These are phyloP conservation scores for Sideroxylon spinosum DNA, from an alignment of 179 eudicot species.

Conservation along the genomic window DNA sequence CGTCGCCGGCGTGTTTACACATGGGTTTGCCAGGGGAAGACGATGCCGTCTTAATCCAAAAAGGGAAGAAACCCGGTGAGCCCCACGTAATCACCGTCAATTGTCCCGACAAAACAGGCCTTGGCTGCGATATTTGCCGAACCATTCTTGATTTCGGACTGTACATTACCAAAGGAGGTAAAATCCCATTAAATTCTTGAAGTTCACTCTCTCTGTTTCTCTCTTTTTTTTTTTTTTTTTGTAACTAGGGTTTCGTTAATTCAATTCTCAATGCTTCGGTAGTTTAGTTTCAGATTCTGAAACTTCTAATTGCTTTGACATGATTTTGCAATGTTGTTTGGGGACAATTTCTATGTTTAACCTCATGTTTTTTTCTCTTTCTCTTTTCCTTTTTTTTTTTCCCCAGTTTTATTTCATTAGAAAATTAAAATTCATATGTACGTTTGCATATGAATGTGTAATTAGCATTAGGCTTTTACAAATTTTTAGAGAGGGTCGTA, in stretches of 20 bases:
- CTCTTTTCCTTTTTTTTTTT: too few species aligned
- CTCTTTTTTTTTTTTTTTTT: background rate
- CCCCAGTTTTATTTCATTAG: too few species aligned
- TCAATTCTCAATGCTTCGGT: background rate
- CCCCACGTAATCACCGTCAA: slow-evolving; percentile 69
- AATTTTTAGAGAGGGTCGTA: too few species aligned
- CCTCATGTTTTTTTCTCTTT: too few species aligned
- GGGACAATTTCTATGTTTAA: too few species aligned
- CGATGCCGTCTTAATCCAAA: slow-evolving; percentile 59
- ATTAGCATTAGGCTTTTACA: too few species aligned
- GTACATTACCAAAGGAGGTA: slow-evolving; percentile 59
- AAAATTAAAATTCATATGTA: too few species aligned
- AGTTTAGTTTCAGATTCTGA: background rate
- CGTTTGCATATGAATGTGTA: too few species aligned
- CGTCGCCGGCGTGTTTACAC: background rate
- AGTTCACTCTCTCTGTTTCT: background rate
- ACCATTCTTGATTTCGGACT: slow-evolving; percentile 72
- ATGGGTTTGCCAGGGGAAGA: slow-evolving; percentile 47
- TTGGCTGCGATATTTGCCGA: slow-evolving; percentile 64
- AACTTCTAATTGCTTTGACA: too few species aligned
- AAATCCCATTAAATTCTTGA: background rate
- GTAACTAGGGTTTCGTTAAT: background rate
- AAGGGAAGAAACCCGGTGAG: slow-evolving; percentile 46
- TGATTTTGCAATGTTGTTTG: too few species aligned
- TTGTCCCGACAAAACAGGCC: slow-evolving; percentile 76